phyloP scores from a whole-genome alignment of 306 rosid species.

The Cucurbita moschata region DNA sequence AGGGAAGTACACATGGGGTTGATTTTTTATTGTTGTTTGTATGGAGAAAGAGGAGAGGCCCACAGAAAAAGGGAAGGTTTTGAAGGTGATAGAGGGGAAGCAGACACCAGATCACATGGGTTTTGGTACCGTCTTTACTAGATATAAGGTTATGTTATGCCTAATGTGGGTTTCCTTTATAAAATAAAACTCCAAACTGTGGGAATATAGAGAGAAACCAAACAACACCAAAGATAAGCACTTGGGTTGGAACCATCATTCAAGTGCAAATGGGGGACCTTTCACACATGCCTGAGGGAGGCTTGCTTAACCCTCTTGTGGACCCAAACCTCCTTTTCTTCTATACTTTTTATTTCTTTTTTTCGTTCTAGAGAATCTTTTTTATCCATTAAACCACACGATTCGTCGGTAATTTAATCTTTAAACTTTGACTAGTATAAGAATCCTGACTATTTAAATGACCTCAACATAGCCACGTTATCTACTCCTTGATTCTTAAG shows the following conservation, averaged over 20 bases:
- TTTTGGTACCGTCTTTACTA: slow-evolving; percentile 32
- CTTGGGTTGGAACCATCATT: slow-evolving; percentile 26
- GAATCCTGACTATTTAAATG: too few species aligned
- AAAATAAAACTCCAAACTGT: not conserved
- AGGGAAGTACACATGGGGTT: slow-evolving; percentile 74
- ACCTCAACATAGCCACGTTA: too few species aligned
- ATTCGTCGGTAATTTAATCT: too few species aligned
- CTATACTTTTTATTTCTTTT: slow-evolving; percentile 41
- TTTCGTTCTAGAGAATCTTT: not conserved
- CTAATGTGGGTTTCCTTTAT: slow-evolving; percentile 26
- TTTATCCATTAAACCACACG: not conserved
- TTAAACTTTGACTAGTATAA: too few species aligned
- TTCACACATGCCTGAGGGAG: slow-evolving; percentile 75
- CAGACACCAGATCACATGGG: slow-evolving; percentile 81
- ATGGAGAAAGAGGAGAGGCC: not conserved
- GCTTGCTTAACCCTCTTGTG: slow-evolving; percentile 20
- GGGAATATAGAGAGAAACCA: slow-evolving; percentile 28
- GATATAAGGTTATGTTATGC: slow-evolving; percentile 27
- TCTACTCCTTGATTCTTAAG: too few species aligned
- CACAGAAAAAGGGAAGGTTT: slow-evolving; percentile 17
- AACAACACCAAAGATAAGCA: slow-evolving; percentile 59
- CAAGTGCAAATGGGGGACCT: slow-evolving; percentile 68
- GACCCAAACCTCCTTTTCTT: slow-evolving; percentile 42
- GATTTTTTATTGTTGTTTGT: slow-evolving; percentile 35
- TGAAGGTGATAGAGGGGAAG: slow-evolving; percentile 41